phyloP scores from a whole-genome alignment of 176 grass and related monocot genomes.

The Tillandsia fasciculata region DNA sequence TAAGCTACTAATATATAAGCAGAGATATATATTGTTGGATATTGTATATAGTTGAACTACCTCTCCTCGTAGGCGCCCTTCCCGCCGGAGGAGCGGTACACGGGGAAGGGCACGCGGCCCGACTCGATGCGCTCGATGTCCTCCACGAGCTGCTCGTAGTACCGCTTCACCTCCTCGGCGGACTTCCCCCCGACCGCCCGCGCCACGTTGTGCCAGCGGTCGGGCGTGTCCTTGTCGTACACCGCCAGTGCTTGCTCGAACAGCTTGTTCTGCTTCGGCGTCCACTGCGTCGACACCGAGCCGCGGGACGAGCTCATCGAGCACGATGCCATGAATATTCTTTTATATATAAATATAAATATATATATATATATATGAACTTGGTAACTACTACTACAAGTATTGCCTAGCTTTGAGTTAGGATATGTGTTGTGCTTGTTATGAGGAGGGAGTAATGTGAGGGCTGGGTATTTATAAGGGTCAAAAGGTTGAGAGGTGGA shows the following conservation, averaged over 20 bases:
- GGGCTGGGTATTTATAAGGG: not conserved
- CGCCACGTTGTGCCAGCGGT: constrained; percentile 67
- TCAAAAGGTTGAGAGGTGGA: not conserved
- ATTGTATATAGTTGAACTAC: constrained; percentile 5
- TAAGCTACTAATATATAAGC: not conserved
- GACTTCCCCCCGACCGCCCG: constrained; percentile 49
- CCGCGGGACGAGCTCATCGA: constrained; percentile 21
- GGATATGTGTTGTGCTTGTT: not conserved
- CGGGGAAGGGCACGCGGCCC: constrained; percentile 40
- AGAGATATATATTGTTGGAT: not conserved
- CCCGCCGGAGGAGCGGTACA: constrained; percentile 26
- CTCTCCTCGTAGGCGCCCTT: constrained; percentile 30
- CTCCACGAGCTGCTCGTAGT: constrained; percentile 46
- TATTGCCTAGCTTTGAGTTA: no score
- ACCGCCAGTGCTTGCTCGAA: constrained; percentile 72
- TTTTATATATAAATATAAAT: not conserved
- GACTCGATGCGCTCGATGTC: constrained; percentile 53
- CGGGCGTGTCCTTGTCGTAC: constrained; percentile 54
- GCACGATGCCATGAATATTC: constrained; percentile 36
- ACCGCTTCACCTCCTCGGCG: constrained; percentile 44
- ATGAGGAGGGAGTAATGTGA: not conserved
- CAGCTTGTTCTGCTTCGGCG: constrained; percentile 52
- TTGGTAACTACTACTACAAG: not conserved
- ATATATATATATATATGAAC: not conserved
- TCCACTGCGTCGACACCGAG: constrained; percentile 38